phyloP scores from a whole-genome alignment of 331 rosid genomes.

The Phaseolus coccineus region DNA sequence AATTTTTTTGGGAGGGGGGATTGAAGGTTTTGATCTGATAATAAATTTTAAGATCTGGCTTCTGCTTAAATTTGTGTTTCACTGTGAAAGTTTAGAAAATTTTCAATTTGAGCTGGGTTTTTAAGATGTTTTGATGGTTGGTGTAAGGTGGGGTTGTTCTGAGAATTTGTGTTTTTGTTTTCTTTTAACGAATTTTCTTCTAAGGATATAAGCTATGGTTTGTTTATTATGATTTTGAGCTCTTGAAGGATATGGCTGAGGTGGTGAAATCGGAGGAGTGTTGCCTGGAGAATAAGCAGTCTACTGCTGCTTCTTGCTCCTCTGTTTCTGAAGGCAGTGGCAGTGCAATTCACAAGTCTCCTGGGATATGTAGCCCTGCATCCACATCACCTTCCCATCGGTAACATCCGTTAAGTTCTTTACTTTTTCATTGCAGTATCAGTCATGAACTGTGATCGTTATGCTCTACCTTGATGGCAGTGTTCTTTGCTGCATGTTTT shows the following conservation, averaged over 20 bases:
- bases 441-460: conserved; percentile 20
- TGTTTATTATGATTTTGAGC: conserved; percentile 59
- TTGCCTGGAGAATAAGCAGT: conserved; percentile 92
- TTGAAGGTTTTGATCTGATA: conserved; percentile 61
- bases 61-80: conserved; percentile 45
- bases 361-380: conserved; percentile 70
- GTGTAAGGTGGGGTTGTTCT: conserved; percentile 18
- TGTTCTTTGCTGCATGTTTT: conserved; percentile 16
- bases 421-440: conserved; percentile 31
- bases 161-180: conserved; percentile 39
- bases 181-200: neutral
- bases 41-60: conserved; percentile 72
- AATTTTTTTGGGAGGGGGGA: neutral
- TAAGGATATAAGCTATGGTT: conserved; percentile 29
- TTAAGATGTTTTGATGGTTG: conserved; percentile 50
- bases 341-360: conserved; percentile 75
- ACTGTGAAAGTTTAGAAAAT: conserved; percentile 46
- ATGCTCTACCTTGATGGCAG: conserved; percentile 12
- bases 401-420: conserved; percentile 54
- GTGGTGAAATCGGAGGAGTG: conserved; percentile 71
- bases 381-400: conserved; percentile 75
- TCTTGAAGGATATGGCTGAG: conserved; percentile 67
- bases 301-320: conserved; percentile 82
- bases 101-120: conserved; percentile 43
- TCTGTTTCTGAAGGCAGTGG: conserved; percentile 84